Evolutionary conservation across 148 eudicot species (phyloP).

Genomic region (Gaultheria prostrata): DNA sequence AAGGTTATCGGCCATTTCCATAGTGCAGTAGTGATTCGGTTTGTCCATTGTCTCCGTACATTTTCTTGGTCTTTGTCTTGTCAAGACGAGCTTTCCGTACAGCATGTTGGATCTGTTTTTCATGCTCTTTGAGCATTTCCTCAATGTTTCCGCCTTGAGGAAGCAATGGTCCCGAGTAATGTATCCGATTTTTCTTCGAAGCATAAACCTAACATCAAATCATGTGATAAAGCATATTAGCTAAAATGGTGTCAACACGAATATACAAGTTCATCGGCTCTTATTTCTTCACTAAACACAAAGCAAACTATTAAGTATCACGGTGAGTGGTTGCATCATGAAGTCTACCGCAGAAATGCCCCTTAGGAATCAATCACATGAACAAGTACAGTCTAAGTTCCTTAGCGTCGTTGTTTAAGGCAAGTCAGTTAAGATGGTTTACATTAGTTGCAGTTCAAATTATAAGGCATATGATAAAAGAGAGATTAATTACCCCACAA

Average conservation of each 20-base stretch:
- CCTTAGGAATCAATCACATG: neutral
- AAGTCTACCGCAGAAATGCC: neutral
- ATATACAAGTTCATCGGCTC: neutral
- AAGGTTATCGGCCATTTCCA: slow-evolving; percentile 19
- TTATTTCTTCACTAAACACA: neutral
- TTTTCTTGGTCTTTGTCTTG: slow-evolving; percentile 45
- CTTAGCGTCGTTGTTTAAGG: neutral
- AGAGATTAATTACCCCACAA: neutral
- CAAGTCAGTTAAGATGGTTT: neutral
- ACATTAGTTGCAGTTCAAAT: neutral
- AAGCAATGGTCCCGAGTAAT: slow-evolving; percentile 70
- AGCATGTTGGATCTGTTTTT: slow-evolving; percentile 59
- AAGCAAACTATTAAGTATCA: neutral
- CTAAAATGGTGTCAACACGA: neutral
- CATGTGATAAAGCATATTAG: slow-evolving; percentile 4
- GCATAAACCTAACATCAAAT: slow-evolving; percentile 30
- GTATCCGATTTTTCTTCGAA: slow-evolving; percentile 44
- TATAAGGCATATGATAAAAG: neutral
- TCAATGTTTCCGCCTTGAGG: slow-evolving; percentile 57
- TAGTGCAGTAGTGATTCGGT: slow-evolving; percentile 50
- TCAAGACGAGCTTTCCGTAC: slow-evolving; percentile 66
- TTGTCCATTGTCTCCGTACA: slow-evolving; percentile 39
- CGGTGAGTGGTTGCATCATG: neutral
- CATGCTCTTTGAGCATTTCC: slow-evolving; percentile 74
- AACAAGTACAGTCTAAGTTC: neutral